These are phyloP conservation scores for Aspergillus carlsbadensis DNA, from an alignment of 495 filamentous ascomycete genomes.

Conservation along the genomic window DNA sequence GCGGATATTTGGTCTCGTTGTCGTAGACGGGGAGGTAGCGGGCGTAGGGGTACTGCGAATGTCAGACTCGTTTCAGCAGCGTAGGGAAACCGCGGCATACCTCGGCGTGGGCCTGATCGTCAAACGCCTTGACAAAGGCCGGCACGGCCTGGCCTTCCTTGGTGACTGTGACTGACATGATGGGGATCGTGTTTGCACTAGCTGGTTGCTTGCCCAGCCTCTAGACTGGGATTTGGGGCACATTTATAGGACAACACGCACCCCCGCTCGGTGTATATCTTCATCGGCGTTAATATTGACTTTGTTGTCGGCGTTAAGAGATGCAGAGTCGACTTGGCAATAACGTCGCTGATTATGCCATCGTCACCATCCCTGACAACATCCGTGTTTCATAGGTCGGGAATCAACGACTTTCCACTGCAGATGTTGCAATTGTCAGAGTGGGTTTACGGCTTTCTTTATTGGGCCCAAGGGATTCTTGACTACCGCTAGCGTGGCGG, in stretches of 20 bases:
- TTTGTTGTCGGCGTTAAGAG: background rate
- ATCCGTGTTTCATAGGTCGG: constrained; percentile 19
- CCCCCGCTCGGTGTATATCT: background rate
- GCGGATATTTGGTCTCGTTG: constrained; percentile 39
- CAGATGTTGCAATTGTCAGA: background rate
- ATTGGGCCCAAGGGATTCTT: background rate
- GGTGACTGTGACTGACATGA: constrained; percentile 6
- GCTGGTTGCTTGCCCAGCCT: no score
- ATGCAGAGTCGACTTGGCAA: constrained; percentile 4
- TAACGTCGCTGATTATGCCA: constrained; percentile 10
- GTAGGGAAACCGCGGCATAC: background rate
- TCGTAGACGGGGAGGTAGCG: constrained; percentile 54
- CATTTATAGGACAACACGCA: background rate
- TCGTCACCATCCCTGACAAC: constrained; percentile 8
- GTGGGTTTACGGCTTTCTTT: background rate
- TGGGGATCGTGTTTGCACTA: background rate
- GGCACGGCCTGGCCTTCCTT: background rate
- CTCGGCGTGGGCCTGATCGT: constrained; percentile 2
- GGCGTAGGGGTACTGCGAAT: constrained; percentile 35
- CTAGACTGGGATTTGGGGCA: background rate
- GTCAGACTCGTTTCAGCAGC: background rate
- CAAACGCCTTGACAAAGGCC: constrained; percentile 4
- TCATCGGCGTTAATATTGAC: background rate
- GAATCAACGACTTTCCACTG: background rate
- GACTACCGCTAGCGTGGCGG: background rate